Evolutionary conservation across 768 basidiomycete species (phyloP), one percentile per base, ranked within the genome.

Genomic region (Clitopilus hobsonii): DNA sequence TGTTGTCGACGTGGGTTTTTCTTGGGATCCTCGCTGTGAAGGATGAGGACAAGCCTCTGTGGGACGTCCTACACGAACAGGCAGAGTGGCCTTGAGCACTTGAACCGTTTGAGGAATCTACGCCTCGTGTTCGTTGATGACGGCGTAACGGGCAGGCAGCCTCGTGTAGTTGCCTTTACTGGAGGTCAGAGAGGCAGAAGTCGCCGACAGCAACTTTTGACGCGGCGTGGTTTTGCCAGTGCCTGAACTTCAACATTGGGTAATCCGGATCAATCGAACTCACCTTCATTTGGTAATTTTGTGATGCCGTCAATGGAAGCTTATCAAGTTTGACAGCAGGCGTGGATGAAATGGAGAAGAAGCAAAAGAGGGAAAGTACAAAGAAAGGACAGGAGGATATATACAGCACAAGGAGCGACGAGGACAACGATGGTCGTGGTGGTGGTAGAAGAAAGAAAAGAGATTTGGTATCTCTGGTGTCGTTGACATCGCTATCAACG

Each of bases 151-250:
- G 32, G 32, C 32, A 36, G 32, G 32, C 67, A 62, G 75, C 78
- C 78, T 79, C 78, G 78, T 79, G 77, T 69, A 61, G 67, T 69
- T 73, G 67, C 67, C 74, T 76, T 65, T 71, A 70, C 67, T 64
- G 69, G 71, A 63, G 62, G 60, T 58, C n/a, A 58, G 58, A 55
- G 60, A 55, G 41, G 41, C 16, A 45, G 41, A 45, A 45, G 18
- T 53, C 38, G 36, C 56, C 56, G 60, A 54, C 50, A 36, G 52
- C 20, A 13, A n/a, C 36, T 20, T 45, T 26, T 53, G 51, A 59
- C 53, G 26, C 57, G 55, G 36, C 48, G 23, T 49, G 52, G 53
- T 45, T 23, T 45, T 30, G 52, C 25, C 55, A 47, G 65, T 66
- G 58, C 64, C 65, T 68, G 61, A 62, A 65, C 22, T 61, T 61